A percentile compares a stretch with the other conserved stretches of the same genome.
These are phyloP conservation scores for Suhomyces canberraensis DNA, from an alignment of 805 yeast genomes.

Conservation along the genomic window DNA sequence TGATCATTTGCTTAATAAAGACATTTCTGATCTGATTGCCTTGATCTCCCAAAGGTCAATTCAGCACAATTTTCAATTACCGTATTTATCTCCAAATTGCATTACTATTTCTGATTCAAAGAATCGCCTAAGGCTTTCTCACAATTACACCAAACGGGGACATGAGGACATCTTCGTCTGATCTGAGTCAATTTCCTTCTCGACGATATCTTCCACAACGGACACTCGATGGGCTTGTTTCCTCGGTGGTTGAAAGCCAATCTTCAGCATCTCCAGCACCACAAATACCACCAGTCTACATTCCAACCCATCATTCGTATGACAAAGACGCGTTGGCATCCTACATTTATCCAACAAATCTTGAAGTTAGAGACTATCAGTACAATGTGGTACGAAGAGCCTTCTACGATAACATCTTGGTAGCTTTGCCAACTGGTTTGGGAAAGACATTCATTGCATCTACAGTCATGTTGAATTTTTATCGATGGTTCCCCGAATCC, in stretches of 20 bases:
- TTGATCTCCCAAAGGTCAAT: too few species aligned
- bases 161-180: too few species aligned
- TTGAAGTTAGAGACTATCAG: slow-evolving; percentile 85
- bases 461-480: slow-evolving; percentile 86
- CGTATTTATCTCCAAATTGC: too few species aligned
- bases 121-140: too few species aligned
- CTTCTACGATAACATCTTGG: slow-evolving; percentile 67
- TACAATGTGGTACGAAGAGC: slow-evolving; percentile 72
- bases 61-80: too few species aligned
- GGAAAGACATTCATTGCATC: slow-evolving; percentile 97
- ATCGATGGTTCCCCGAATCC: slow-evolving; percentile 75
- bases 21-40: too few species aligned
- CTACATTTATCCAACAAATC: slow-evolving; percentile 82
- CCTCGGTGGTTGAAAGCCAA: background rate
- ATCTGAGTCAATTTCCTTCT: too few species aligned
- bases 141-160: too few species aligned
- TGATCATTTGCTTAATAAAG: too few species aligned
- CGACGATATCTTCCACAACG: slow-evolving; percentile 1
- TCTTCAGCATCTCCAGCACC: background rate
- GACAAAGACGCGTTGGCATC: slow-evolving; percentile 17
- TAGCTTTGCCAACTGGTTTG: slow-evolving; percentile 95
- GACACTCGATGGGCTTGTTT: slow-evolving; percentile 2
- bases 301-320: slow-evolving; percentile 9
- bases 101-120: too few species aligned
- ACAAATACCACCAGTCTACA: background rate